These are phyloP conservation scores for Metarhizium rileyi DNA, from an alignment of 2,329 filamentous ascomycete genomes.

Conservation along the genomic window DNA sequence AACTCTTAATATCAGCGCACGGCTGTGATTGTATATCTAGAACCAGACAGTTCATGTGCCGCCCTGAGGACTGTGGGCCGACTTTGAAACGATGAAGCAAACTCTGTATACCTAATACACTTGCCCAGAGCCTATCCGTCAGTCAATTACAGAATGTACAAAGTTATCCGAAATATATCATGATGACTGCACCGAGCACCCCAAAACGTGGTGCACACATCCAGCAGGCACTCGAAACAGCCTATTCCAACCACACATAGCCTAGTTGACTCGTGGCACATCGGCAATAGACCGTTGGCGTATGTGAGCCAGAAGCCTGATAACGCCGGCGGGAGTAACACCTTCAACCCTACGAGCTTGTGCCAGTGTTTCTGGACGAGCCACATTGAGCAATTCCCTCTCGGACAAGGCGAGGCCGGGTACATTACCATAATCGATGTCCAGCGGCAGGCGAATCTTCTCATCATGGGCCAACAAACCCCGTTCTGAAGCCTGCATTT, in stretches of 20 bases:
- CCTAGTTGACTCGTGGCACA: neutral
- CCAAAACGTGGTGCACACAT: neutral
- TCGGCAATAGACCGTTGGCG: constrained; percentile 18
- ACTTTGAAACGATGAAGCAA: neutral
- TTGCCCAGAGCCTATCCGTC: too few species aligned
- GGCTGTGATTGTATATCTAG: neutral
- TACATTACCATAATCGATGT: constrained; percentile 68
- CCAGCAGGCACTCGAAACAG: neutral
- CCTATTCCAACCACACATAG: neutral
- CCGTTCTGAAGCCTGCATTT: constrained; percentile 57
- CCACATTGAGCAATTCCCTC: constrained; percentile 56
- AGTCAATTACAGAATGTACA: too few species aligned
- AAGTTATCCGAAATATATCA: neutral
- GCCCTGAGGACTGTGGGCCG: neutral
- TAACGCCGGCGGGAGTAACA: constrained; percentile 49
- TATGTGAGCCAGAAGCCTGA: constrained; percentile 56
- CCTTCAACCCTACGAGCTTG: constrained; percentile 86
- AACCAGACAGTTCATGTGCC: neutral
- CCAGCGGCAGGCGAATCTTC: constrained; percentile 56
- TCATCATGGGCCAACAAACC: constrained; percentile 68
- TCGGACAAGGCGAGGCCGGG: constrained; percentile 73
- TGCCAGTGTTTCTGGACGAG: constrained; percentile 73
- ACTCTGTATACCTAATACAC: neutral
- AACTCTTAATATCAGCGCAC: neutral
- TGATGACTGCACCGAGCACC: neutral